A percentile compares a stretch with the other conserved stretches of the same genome.
Conservation (phyloP, 352 stramenopile genomes). For the Globisporangium barbulae region DNA sequence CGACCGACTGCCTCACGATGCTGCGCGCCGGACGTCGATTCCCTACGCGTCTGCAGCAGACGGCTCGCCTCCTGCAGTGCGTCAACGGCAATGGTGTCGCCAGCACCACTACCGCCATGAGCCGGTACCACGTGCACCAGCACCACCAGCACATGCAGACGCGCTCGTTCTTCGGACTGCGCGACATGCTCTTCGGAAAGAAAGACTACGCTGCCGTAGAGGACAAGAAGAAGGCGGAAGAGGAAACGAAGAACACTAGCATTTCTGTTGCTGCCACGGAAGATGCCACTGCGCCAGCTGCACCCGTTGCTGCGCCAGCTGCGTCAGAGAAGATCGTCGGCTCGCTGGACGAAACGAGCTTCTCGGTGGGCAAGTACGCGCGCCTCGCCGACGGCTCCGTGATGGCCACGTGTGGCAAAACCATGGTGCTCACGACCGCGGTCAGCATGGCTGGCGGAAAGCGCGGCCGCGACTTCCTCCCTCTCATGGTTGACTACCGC, state of each 20-base stretch:
- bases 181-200: slow-evolving; percentile 58
- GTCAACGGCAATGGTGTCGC: slow-evolving; percentile 4
- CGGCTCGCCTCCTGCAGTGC: not conserved
- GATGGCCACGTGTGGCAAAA: slow-evolving; percentile 77
- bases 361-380: slow-evolving; percentile 76
- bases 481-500: slow-evolving; percentile 93
- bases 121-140: slow-evolving; percentile 11
- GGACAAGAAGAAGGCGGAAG: slow-evolving; percentile 8
- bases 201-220: slow-evolving; percentile 26
- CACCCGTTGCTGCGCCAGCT: slow-evolving; percentile 12
- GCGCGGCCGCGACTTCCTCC: slow-evolving; percentile 71
- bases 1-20: slow-evolving; percentile 11
- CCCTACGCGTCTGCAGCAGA: slow-evolving; percentile 10
- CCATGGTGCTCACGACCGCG: slow-evolving; percentile 83
- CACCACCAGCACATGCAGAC: slow-evolving; percentile 21
- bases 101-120: not conserved
- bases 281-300: slow-evolving; percentile 1
- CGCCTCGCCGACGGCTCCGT: slow-evolving; percentile 84
- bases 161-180: slow-evolving; percentile 61
- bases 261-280: not conserved
- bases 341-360: slow-evolving; percentile 50
- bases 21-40: slow-evolving; percentile 20
- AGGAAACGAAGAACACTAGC: not conserved
- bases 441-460: slow-evolving; percentile 63
- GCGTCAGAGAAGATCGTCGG: slow-evolving; percentile 30